Percentiles rank a stretch among this genome's conserved stretches.
phyloP scores from a whole-genome alignment of 1,284 basidiomycete genomes.

The Entoloma clypeatum region DNA sequence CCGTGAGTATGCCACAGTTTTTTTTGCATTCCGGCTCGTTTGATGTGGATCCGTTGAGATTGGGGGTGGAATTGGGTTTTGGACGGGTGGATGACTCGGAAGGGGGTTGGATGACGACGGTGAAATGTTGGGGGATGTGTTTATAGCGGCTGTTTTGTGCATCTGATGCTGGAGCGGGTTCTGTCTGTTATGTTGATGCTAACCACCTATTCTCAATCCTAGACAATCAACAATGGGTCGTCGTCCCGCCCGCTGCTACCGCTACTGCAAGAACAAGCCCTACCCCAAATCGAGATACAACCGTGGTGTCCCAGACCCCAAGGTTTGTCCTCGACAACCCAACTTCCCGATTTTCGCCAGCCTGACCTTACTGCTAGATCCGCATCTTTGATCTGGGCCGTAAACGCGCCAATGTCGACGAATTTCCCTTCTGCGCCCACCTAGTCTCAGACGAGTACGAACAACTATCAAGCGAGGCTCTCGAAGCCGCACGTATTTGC shows the following conservation, averaged over 20 bases:
- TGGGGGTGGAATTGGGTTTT: neutral
- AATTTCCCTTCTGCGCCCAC: slow-evolving; percentile 96
- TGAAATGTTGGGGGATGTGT: slow-evolving; percentile 20
- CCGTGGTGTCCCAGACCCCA: slow-evolving; percentile 96
- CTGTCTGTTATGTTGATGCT: neutral
- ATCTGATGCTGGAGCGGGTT: neutral
- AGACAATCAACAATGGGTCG: slow-evolving; percentile 67
- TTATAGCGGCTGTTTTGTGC: neutral
- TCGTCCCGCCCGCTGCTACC: slow-evolving; percentile 94
- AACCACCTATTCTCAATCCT: neutral
- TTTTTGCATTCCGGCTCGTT: neutral
- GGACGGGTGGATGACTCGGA: slow-evolving; percentile 14
- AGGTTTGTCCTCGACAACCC: slow-evolving; percentile 63
- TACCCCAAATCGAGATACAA: slow-evolving; percentile 95
- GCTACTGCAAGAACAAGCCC: slow-evolving; percentile 99
- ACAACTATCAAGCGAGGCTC: slow-evolving; percentile 93
- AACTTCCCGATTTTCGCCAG: slow-evolving; percentile 13
- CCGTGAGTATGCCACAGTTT: slow-evolving; percentile 15
- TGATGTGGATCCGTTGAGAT: neutral
- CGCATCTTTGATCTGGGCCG: slow-evolving; percentile 93
- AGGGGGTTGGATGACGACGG: slow-evolving; percentile 16
- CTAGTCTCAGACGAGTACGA: slow-evolving; percentile 99
- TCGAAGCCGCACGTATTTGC: slow-evolving; percentile 98
- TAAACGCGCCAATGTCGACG: slow-evolving; percentile 93
- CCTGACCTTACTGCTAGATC: slow-evolving; percentile 49